These are phyloP conservation scores for Rickenella mellea DNA, from an alignment of 768 basidiomycete genomes.

Conservation along the genomic window DNA sequence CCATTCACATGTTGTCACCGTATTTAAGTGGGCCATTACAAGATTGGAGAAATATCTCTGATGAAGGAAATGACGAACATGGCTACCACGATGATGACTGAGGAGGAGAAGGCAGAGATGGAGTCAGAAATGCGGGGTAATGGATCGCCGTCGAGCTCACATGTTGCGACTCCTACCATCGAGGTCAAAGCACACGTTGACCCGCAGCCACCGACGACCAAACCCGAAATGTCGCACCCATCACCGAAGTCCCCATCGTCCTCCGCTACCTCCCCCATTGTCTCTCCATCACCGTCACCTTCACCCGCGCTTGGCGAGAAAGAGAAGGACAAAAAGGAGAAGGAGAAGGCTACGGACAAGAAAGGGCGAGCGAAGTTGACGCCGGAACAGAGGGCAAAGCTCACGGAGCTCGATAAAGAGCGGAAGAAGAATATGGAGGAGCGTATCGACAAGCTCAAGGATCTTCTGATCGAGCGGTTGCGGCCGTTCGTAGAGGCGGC, in stretches of 20 bases:
- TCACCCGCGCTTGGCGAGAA: slow-evolving; percentile 16
- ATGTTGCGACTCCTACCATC: slow-evolving; percentile 15
- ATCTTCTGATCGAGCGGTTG: slow-evolving; percentile 77
- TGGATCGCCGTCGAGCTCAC: slow-evolving; percentile 16
- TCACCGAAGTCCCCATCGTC: neutral
- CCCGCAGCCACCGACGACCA: slow-evolving; percentile 1
- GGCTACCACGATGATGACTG: slow-evolving; percentile 80
- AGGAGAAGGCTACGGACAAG: slow-evolving; percentile 25
- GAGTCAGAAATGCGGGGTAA: slow-evolving; percentile 58
- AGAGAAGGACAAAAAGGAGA: slow-evolving; percentile 25
- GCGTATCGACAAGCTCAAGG: slow-evolving; percentile 63
- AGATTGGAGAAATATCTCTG: slow-evolving; percentile 95
- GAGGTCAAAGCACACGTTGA: slow-evolving; percentile 11
- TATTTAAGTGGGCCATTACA: neutral
- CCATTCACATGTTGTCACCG: slow-evolving; percentile 3
- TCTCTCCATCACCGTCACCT: slow-evolving; percentile 11
- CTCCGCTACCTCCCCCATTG: slow-evolving; percentile 5
- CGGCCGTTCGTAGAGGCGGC: slow-evolving; percentile 89
- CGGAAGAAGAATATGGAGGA: slow-evolving; percentile 70
- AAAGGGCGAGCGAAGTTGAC: slow-evolving; percentile 46
- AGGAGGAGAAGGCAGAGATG: slow-evolving; percentile 86
- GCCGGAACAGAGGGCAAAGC: slow-evolving; percentile 78
- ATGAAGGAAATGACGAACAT: slow-evolving; percentile 90
- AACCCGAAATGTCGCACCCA: neutral
- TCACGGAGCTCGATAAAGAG: slow-evolving; percentile 75